phyloP scores from a whole-genome alignment of 140 eudicot species.

The Ambrosia hybrid region DNA sequence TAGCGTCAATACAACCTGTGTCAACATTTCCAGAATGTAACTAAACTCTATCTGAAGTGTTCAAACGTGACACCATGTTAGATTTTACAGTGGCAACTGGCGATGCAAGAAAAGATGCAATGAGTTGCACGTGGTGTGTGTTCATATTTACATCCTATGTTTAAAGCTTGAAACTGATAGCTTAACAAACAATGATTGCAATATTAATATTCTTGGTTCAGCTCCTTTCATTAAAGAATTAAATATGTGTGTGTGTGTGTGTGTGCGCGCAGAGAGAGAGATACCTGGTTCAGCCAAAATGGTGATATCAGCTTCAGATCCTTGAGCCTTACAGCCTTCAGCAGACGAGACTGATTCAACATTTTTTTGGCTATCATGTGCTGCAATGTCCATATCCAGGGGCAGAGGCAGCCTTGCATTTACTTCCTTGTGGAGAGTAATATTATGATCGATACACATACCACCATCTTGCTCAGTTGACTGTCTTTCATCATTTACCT shows the following conservation, averaged over 20 bases:
- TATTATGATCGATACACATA: background rate
- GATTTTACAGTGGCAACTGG: background rate
- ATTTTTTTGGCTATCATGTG: conserved; percentile 2
- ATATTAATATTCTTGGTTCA: conserved; percentile 3
- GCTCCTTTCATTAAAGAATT: background rate
- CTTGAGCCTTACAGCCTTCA: conserved; percentile 6
- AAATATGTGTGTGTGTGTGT: background rate
- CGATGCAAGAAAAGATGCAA: conserved; percentile 3
- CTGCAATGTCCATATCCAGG: conserved; percentile 7
- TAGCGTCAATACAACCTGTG: too few species aligned
- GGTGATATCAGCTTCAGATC: conserved; percentile 10
- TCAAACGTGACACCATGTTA: background rate
- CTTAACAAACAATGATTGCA: background rate
- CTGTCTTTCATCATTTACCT: background rate
- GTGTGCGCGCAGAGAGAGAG: background rate
- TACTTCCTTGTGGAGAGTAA: background rate
- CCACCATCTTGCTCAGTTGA: conserved; percentile 16
- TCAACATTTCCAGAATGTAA: background rate
- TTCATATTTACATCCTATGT: background rate
- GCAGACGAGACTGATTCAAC: conserved; percentile 1
- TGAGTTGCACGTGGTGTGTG: background rate
- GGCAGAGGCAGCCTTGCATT: conserved; percentile 1
- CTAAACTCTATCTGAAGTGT: background rate
- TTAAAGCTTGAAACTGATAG: background rate
- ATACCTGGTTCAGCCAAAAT: conserved; percentile 15